phyloP scores from a whole-genome alignment of 306 rosid genomes.

The Begonia peltatifolia region DNA sequence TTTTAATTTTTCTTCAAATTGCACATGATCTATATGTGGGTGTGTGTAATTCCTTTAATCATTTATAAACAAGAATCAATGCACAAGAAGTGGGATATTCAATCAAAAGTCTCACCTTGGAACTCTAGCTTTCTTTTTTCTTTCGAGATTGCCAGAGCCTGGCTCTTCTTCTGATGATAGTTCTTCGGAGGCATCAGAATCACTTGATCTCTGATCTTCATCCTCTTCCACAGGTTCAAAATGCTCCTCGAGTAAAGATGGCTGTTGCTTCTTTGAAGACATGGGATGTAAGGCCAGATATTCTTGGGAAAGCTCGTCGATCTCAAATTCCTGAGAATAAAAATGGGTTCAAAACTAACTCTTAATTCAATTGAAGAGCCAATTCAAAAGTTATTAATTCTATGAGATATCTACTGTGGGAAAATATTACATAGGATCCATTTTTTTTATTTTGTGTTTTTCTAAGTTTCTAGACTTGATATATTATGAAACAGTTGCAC shows the following conservation, averaged over 20 bases:
- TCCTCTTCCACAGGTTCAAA: conserved; percentile 60
- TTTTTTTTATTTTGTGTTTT: neutral
- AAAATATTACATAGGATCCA: no score
- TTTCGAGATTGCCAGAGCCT: neutral
- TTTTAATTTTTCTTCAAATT: no score
- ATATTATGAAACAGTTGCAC: no score
- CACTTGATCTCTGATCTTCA: conserved; percentile 33
- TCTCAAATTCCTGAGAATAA: conserved; percentile 44
- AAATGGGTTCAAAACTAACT: neutral
- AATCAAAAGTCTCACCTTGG: conserved; percentile 40
- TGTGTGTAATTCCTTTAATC: no score
- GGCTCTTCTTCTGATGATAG: conserved; percentile 32
- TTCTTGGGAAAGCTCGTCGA: conserved; percentile 53
- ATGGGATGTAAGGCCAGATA: conserved; percentile 75
- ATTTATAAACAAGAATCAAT: neutral
- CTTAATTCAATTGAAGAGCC: no score
- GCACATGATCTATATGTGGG: no score
- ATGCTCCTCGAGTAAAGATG: conserved; percentile 63
- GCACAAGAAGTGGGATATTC: neutral
- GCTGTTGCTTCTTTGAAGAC: conserved; percentile 52
- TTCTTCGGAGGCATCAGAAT: conserved; percentile 34
- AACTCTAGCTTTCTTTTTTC: conserved; percentile 24
- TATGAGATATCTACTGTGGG: no score
- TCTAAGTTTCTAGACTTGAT: neutral
- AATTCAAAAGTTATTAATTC: no score